Evolutionary conservation across 352 stramenopile genomes (phyloP).

Genomic region (Blastocystis sp.): DNA sequence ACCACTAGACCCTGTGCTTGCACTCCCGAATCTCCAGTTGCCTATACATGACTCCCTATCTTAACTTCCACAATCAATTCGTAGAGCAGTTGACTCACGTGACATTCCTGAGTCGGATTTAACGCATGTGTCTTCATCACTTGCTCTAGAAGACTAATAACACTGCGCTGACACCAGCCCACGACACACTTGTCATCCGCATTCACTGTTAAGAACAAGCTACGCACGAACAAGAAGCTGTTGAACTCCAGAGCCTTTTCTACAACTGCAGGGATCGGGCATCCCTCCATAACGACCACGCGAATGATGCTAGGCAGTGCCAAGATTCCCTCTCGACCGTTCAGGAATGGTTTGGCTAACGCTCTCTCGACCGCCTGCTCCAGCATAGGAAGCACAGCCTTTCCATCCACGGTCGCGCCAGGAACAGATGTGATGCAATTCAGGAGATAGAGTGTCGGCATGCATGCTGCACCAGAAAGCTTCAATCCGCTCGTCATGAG

Average conservation of each 20-base stretch:
- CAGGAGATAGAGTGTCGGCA: conserved; percentile 1
- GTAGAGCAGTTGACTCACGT: neutral
- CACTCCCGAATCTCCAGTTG: neutral
- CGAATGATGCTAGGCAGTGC: neutral
- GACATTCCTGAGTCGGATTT: neutral
- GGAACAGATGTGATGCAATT: neutral
- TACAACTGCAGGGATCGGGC: neutral
- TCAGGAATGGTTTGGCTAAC: neutral
- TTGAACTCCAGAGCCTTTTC: neutral
- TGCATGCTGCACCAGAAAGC: neutral
- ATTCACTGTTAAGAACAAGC: neutral
- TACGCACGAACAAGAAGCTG: neutral
- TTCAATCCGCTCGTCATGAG: neutral
- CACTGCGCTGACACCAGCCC: neutral
- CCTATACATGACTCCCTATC: neutral
- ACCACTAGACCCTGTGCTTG: neutral
- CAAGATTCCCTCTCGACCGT: conserved; percentile 8
- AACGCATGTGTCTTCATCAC: neutral
- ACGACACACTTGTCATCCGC: neutral
- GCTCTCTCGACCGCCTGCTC: neutral
- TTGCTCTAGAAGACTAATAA: neutral
- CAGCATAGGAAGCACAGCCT: neutral
- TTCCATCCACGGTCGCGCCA: neutral
- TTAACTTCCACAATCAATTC: neutral
- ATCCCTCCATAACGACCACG: neutral